Evolutionary conservation across 163 green algal genomes (phyloP).

Genomic region (Coccomyxa subellipsoidea): DNA sequence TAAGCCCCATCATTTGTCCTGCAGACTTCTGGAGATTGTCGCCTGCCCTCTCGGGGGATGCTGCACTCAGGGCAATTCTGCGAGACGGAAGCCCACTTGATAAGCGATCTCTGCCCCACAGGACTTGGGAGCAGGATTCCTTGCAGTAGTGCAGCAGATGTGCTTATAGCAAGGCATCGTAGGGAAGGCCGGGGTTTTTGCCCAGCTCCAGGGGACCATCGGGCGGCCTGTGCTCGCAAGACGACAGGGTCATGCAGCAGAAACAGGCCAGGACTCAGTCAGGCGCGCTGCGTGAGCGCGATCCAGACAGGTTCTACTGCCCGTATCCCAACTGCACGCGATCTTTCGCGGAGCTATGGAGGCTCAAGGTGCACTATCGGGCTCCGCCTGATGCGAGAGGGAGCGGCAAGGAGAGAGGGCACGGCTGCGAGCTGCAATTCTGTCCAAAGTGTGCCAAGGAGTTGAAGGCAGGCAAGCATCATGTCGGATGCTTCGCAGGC

Average conservation of each 20-base stretch:
- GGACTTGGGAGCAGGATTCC: background rate
- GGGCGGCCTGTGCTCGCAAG: background rate
- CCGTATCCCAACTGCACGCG: conserved; percentile 59
- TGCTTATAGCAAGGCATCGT: background rate
- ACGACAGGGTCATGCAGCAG: background rate
- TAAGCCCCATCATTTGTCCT: background rate
- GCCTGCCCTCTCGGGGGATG: background rate
- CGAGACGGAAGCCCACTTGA: background rate
- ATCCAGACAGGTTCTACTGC: conserved; percentile 37
- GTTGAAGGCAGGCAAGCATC: conserved; percentile 79
- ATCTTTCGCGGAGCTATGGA: conserved; percentile 65
- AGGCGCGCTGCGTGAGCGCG: conserved; percentile 11
- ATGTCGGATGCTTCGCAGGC: conserved; percentile 63
- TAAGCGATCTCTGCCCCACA: background rate
- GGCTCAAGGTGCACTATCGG: conserved; percentile 60
- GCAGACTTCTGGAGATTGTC: background rate
- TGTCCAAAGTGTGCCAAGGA: conserved; percentile 81
- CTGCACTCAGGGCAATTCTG: background rate
- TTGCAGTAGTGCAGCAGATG: background rate
- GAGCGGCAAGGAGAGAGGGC: conserved; percentile 79
- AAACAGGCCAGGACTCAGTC: background rate
- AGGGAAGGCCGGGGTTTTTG: background rate
- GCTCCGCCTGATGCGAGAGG: conserved; percentile 79
- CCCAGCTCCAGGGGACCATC: background rate
- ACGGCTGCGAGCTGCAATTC: conserved; percentile 71